Evolutionary conservation across 768 basidiomycete genomes (phyloP).

Genomic region (Lentinula lateritia): DNA sequence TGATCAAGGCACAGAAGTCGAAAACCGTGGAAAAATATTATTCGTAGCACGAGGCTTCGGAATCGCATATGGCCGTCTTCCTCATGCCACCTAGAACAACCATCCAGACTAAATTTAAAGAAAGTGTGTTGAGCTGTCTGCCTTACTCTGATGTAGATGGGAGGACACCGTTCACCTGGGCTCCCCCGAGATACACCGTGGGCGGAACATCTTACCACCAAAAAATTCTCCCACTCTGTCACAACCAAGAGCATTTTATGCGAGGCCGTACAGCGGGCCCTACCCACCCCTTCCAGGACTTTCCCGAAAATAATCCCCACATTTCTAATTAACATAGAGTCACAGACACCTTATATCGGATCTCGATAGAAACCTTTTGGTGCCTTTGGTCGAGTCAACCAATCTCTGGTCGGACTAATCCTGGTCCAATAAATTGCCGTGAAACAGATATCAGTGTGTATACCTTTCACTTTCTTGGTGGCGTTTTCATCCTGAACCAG

Average conservation of each 20-base stretch:
- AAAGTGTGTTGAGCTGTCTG: not conserved
- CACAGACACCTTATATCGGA: not conserved
- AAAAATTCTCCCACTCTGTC: not conserved
- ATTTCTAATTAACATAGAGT: not conserved
- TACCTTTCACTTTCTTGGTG: not conserved
- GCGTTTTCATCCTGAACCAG: not conserved
- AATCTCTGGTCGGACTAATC: not conserved
- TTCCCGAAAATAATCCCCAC: slow-evolving; percentile 4
- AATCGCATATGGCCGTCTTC: not conserved
- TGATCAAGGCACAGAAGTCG: not conserved
- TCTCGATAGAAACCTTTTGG: not conserved
- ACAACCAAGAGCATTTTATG: not conserved
- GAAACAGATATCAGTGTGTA: not conserved
- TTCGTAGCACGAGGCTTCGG: slow-evolving; percentile 3
- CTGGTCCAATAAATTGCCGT: slow-evolving; percentile 5
- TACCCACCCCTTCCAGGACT: not conserved
- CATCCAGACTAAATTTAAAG: not conserved
- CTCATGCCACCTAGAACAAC: not conserved
- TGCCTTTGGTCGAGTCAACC: not conserved
- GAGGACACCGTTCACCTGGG: not conserved
- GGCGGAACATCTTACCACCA: not conserved
- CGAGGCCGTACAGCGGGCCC: not conserved
- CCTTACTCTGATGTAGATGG: not conserved
- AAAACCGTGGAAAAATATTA: not conserved
- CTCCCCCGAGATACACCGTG: not conserved